Evolutionary conservation across 2,329 filamentous ascomycete species (phyloP).

Genomic region (Sporothrix phasma): DNA sequence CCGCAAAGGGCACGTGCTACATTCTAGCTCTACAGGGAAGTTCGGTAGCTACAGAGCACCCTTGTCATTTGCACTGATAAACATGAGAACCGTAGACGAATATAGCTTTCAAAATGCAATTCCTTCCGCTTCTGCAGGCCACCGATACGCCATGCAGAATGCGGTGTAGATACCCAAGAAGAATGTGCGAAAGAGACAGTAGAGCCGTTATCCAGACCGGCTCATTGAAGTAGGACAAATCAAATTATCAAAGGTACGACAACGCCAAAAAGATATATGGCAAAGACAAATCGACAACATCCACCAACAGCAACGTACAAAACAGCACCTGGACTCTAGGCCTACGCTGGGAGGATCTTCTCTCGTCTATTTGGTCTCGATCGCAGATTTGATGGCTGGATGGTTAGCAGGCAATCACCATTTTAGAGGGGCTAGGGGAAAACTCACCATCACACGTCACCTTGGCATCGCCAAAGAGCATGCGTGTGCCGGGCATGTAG

Average conservation of each 20-base stretch:
- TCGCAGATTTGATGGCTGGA: conserved; percentile 26
- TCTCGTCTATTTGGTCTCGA: conserved; percentile 19
- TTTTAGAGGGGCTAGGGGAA: no score
- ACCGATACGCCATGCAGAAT: neutral
- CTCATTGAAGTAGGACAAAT: neutral
- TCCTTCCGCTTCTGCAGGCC: neutral
- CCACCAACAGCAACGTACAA: neutral
- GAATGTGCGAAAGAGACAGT: neutral
- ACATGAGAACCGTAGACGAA: neutral
- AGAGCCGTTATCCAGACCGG: neutral
- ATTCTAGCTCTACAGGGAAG: neutral
- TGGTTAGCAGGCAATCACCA: neutral
- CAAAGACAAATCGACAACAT: neutral
- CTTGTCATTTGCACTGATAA: neutral
- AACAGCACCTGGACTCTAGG: neutral
- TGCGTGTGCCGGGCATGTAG: conserved; percentile 79
- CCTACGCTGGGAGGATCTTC: no score
- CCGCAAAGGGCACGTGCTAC: neutral
- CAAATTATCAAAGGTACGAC: neutral
- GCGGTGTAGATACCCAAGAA: neutral
- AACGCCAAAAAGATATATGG: neutral
- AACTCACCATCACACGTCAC: conserved; percentile 64
- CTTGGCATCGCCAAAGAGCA: conserved; percentile 88
- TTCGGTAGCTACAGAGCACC: neutral
- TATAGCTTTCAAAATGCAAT: neutral